Conservation (phyloP, 2,329 filamentous ascomycete genomes). For the Cladosporium velox region DNA sequence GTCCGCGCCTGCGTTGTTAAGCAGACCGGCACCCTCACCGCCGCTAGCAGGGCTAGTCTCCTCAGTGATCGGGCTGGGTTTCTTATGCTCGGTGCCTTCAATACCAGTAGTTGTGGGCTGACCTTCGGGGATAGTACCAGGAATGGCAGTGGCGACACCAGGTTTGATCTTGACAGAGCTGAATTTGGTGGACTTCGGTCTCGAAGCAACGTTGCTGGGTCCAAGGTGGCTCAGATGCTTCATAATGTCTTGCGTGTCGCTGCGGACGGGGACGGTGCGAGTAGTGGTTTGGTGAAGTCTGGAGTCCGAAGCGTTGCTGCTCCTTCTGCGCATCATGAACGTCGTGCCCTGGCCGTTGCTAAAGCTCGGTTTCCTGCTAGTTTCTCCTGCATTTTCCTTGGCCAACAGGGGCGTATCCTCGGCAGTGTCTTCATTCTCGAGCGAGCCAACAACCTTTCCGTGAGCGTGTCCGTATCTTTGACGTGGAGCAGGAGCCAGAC, state of each 20-base stretch:
- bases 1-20: slow-evolving; percentile 56
- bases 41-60: slow-evolving; percentile 45
- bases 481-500: slow-evolving; percentile 80
- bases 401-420: slow-evolving; percentile 35
- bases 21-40: slow-evolving; percentile 56
- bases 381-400: slow-evolving; percentile 28
- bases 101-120: slow-evolving; percentile 28
- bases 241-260: slow-evolving; percentile 56
- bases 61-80: background rate
- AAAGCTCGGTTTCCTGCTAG: slow-evolving; percentile 36
- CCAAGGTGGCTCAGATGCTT: slow-evolving; percentile 65
- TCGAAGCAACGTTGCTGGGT: slow-evolving; percentile 63
- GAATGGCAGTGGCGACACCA: slow-evolving; percentile 36
- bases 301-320: slow-evolving; percentile 43
- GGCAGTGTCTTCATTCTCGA: slow-evolving; percentile 29
- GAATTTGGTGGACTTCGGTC: slow-evolving; percentile 62
- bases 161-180: slow-evolving; percentile 67
- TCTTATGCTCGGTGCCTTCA: background rate
- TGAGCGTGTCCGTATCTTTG: slow-evolving; percentile 51
- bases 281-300: slow-evolving; percentile 25
- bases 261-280: slow-evolving; percentile 46
- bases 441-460: slow-evolving; percentile 28
- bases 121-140: slow-evolving; percentile 45
- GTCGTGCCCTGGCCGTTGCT: slow-evolving; percentile 41
- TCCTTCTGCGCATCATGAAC: slow-evolving; percentile 49